These are phyloP conservation scores for Paramecium octaurelia DNA, from an alignment of 73 alveolate species.

Conservation along the genomic window DNA sequence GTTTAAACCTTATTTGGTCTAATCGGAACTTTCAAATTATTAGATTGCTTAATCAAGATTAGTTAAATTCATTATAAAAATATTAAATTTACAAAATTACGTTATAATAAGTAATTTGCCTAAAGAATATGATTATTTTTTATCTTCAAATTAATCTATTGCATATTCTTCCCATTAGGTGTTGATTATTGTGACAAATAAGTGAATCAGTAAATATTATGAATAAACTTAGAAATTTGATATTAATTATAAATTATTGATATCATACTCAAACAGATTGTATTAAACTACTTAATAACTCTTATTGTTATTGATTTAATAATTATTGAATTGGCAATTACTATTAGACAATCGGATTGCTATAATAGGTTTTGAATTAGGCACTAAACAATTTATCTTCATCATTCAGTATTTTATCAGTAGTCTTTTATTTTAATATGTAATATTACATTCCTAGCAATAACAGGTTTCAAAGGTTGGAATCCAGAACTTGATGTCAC, in stretches of 20 bases:
- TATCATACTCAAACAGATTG: constrained; percentile 1
- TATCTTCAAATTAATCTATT: too few relatives aligned
- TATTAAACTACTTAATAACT: background rate
- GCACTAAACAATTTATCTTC: background rate
- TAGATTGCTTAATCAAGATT: background rate
- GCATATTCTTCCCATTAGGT: too few relatives aligned
- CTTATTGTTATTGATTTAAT: background rate
- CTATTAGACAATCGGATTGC: background rate
- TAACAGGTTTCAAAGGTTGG: background rate
- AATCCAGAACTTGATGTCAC: constrained; percentile 35
- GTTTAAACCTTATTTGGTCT: background rate
- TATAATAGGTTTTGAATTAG: background rate
- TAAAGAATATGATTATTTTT: background rate
- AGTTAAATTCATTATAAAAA: background rate
- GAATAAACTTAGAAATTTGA: background rate
- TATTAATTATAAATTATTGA: background rate
- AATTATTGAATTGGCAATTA: background rate
- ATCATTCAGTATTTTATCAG: background rate
- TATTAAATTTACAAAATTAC: background rate
- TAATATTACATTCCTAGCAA: background rate
- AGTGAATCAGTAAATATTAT: background rate
- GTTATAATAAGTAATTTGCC: background rate
- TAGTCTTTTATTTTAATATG: background rate
- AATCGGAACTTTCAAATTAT: background rate
- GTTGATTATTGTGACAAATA: too few relatives aligned